Conservation (phyloP, 371 early-diverging fungal genomes). For the Sporodiniella umbellata region DNA sequence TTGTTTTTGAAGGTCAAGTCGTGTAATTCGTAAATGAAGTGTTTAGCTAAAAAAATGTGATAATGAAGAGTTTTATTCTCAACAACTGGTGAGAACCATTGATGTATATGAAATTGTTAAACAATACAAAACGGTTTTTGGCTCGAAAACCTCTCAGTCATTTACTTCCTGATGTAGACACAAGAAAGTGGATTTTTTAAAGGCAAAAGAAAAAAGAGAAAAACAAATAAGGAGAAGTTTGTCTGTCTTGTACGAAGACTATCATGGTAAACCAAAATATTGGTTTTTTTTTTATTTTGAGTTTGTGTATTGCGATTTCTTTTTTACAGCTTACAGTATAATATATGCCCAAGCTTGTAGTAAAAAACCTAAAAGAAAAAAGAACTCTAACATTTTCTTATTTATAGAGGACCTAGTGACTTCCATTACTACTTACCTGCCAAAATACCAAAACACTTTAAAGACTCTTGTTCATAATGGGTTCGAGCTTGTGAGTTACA, state of each 20-base stretch:
- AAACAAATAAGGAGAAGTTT: too few species aligned
- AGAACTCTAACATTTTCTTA: slow-evolving; percentile 7
- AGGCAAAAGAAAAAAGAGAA: slow-evolving; percentile 3
- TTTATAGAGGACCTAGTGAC: slow-evolving; percentile 9
- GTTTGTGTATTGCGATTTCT: too few species aligned
- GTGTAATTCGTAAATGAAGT: slow-evolving; percentile 3
- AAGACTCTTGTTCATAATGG: slow-evolving; percentile 5
- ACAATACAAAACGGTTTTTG: slow-evolving; percentile 2
- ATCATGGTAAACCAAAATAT: too few species aligned
- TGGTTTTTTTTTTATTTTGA: too few species aligned
- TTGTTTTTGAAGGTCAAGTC: slow-evolving; percentile 3
- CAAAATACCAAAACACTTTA: slow-evolving; percentile 16
- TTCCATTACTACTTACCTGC: slow-evolving; percentile 7
- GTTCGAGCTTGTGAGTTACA: slow-evolving; percentile 9
- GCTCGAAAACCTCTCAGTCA: background rate
- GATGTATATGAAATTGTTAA: background rate
- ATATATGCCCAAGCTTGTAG: too few species aligned
- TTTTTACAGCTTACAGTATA: too few species aligned
- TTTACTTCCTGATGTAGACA: slow-evolving; percentile 7
- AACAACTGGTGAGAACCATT: background rate
- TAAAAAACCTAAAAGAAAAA: too few species aligned
- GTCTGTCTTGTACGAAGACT: too few species aligned
- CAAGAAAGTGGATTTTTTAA: slow-evolving; percentile 7
- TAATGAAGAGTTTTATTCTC: slow-evolving; percentile 1
- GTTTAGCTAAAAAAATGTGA: slow-evolving; percentile 2